Evolutionary conservation across 805 yeast species (phyloP), one percentile per base, ranked within the genome.

Genomic region (Kuraishia hungarica): DNA sequence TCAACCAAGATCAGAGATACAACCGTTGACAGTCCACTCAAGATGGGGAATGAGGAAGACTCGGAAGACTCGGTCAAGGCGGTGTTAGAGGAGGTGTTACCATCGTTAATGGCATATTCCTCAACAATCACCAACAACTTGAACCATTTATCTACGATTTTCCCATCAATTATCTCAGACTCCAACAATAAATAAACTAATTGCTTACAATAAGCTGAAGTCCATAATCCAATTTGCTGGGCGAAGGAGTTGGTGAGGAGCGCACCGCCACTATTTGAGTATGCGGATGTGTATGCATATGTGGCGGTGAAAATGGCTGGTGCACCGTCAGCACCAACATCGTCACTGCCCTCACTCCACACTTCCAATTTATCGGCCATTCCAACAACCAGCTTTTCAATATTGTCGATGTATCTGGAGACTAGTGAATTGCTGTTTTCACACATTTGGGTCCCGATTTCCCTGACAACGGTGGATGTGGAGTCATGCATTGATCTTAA

Each of bases 1-100:
- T 88, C 89, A 23, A 87, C 63, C 46, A 85, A 66, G 26, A 81
- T 62, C 10, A 87, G 60, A 2, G 85, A 74, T 1, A 78, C 70
- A 1, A 82, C 63, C 0, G 86, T 77, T 2, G 73, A 60, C 19
- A 85, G 68, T 1, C 80, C 72, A 17, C 43, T 35, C 43, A 35
- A 17, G 43, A 35, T 35, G 43, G 43, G 11, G 11, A 35, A 35
- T 15, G 43, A 13, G n/a, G 43, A 35, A 13, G 43, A 10, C 17
- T 10, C 43, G 11, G 11, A 13, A 8, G 43, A 26, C 8, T 5
- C 29, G 10, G 29, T 26, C 10, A 26, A 26, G 10, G 29, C 5
- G 29, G 29, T 10, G 29, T 5, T 26, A 6, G 10, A 26, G 29
- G 29, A 26, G 29, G 29, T 35, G 17, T 7, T 7, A 35, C n/a